Base-by-base conservation (phyloP, 108 stramenopile species). In the Cylindrotheca closterium region DNA sequence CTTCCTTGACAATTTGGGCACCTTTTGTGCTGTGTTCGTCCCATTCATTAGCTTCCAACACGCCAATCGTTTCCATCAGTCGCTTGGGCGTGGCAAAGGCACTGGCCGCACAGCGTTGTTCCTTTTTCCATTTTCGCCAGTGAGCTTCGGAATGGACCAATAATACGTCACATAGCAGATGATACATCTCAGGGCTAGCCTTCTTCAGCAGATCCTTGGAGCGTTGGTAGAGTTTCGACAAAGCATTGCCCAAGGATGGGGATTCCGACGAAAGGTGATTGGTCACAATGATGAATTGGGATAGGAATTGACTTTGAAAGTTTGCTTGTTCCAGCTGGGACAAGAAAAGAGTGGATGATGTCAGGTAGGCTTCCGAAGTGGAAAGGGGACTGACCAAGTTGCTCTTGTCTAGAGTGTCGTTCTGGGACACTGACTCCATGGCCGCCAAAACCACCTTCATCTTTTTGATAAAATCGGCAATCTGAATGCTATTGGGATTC, bases 61-160 rank as follows among this genome's bases (percentile, higher is more conserved):
- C n/a, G n/a, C n/a, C n/a, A 23, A 52, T 22, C n/a, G 58, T 31
- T 12, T 49, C 28, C 19, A 7, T 25, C 10, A 49, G 60, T 50
- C 37, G 63, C n/a, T 68, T 70, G 50, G 69, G 55, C n/a, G n/a
- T n/a, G 17, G 47, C 69, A 58, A 70, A 77, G 30, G 64, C 54
- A 29, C 47, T 65, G 8, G 87, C 79, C 24, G 68, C 45, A 63
- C 91, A 89, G 48, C 89, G 89, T 7, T 15, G 7, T 32, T 84
- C 74, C 49, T 80, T 81, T 53, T 93, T 93, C 91, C 91, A 93
- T 27, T 75, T 46, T 56, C 81, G 73, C 88, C 88, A 93, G 34
- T 73, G 66, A 22, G 58, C 54, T 63, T 93, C 91, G 7, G 80
- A 61, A 26, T 74, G 68, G 5, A 58, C 46, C 45, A 89, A 59